These are phyloP conservation scores for Berberis vulgaris DNA, from an alignment of 164 flowering plant genomes.

Conservation along the genomic window DNA sequence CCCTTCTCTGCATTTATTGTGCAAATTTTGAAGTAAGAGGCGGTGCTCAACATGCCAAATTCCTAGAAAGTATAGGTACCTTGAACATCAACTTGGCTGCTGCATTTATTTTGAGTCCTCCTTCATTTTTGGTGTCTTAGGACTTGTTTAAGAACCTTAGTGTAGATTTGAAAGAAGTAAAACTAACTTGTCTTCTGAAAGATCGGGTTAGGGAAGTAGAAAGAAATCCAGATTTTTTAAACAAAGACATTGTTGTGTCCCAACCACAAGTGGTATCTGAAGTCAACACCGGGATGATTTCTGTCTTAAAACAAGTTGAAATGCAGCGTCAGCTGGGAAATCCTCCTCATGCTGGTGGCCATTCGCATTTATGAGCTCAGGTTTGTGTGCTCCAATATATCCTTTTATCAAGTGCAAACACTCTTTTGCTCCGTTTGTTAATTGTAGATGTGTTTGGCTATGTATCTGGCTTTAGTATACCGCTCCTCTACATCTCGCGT, in stretches of 20 bases:
- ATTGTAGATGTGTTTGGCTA: slow-evolving; percentile 11
- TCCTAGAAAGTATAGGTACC: too few species aligned
- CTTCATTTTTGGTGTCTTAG: slow-evolving; percentile 28
- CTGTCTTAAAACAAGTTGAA: slow-evolving; percentile 64
- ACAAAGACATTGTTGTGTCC: slow-evolving; percentile 64
- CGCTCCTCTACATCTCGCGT: slow-evolving; percentile 60
- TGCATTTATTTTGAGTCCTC: too few species aligned
- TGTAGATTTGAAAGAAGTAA: slow-evolving; percentile 81
- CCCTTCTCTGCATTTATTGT: too few species aligned
- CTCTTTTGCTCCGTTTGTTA: not conserved
- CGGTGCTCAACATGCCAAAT: too few species aligned
- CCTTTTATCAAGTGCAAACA: not conserved
- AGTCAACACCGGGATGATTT: slow-evolving; percentile 44
- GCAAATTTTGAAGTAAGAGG: too few species aligned
- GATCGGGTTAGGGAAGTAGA: slow-evolving; percentile 75
- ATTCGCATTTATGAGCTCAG: slow-evolving; percentile 54
- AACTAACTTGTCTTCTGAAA: slow-evolving; percentile 75
- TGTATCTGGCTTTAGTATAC: slow-evolving; percentile 48
- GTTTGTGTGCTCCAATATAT: slow-evolving; percentile 24
- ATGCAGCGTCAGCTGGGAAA: slow-evolving; percentile 55
- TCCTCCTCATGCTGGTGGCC: slow-evolving; percentile 55
- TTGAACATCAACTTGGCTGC: too few species aligned
- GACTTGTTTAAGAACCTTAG: slow-evolving; percentile 81
- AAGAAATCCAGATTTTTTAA: slow-evolving; percentile 98
- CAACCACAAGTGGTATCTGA: slow-evolving; percentile 63